Base-by-base conservation (phyloP, 2,329 filamentous ascomycete species). In the Ramichloridium luteum region DNA sequence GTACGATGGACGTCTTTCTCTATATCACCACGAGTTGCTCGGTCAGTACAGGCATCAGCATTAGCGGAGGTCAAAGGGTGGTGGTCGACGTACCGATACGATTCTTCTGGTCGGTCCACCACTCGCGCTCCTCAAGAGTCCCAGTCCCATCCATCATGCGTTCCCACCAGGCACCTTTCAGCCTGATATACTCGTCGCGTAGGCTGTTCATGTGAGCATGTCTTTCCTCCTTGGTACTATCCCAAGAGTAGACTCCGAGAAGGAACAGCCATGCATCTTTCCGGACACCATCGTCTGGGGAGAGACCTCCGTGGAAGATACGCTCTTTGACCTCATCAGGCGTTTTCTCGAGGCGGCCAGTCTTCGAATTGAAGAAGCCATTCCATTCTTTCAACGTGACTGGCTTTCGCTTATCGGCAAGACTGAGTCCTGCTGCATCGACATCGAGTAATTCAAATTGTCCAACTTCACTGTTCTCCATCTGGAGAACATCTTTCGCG, bases 1-100 rank as follows among this genome's bases (percentile, higher is more conserved):
- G 90, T 98, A 47, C 90, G 78, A 56, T 98, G 92, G 12, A 98
- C 92, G 52, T 98, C 90, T 61, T 98, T 98, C 58, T 98, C 90
- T 94, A 66, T 42, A 26, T 25, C 54, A 59, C 59, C 53, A 41
- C 54, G 57, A 35, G 68, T 60, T 62, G 59, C 57, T 38, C 55
- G 57, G 59, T 67, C 49, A 67, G 63, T 45, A 37, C 29, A 23
- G 16, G 25, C 13, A 42, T 46, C 37, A 45, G 41, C 38, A 41
- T 42, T 33, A 47, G 42, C 43, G 35, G 22, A 31, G 22, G 11
- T 14, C 14, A 27, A 15, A 27, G 12, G 38, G 52, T 38, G 31
- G 17, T 26, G 16, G 9, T 11, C 10, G 32, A 35, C 77, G 63
- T 74, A 93, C 88, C 88, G 58, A 98, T 98, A 41, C 90, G 73